phyloP scores from a whole-genome alignment of 768 basidiomycete species.

The Saitozyma sp. region DNA sequence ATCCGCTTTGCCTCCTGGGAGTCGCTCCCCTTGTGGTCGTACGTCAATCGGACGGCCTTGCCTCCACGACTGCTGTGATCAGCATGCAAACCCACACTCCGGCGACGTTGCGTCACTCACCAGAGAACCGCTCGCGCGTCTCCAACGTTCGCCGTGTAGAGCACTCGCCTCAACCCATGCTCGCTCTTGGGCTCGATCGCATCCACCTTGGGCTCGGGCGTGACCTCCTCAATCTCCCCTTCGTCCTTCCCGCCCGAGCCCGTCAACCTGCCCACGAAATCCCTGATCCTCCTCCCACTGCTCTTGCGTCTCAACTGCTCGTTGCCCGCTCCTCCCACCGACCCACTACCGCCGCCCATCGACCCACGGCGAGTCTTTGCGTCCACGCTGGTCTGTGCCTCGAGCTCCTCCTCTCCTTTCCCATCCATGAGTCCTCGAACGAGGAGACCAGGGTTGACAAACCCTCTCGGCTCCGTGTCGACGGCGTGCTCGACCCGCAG shows the following conservation, averaged over 20 bases:
- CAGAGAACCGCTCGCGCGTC: constrained; percentile 94
- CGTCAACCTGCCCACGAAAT: constrained; percentile 49
- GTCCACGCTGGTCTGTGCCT: constrained; percentile 27
- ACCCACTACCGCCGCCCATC: constrained; percentile 24
- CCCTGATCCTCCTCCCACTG: constrained; percentile 37
- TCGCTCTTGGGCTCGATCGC: constrained; percentile 61
- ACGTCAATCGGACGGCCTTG: constrained; percentile 86
- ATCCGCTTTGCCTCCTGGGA: constrained; percentile 97
- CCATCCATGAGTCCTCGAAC: constrained; percentile 46
- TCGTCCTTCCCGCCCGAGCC: constrained; percentile 1
- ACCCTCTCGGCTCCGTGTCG: constrained; percentile 50
- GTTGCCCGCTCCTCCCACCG: constrained; percentile 20
- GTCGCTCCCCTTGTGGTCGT: constrained; percentile 98
- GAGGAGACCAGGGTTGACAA: constrained; percentile 40
- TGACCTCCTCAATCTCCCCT: constrained; percentile 15
- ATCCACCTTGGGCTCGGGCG: constrained; percentile 55
- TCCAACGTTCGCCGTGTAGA: constrained; percentile 95
- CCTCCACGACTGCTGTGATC: constrained; percentile 64
- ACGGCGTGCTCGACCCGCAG: constrained; percentile 77
- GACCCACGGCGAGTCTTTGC: constrained; percentile 19
- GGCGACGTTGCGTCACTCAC: constrained; percentile 35
- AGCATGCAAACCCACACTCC: neutral
- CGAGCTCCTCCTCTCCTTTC: constrained; percentile 50
- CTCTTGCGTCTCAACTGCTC: constrained; percentile 19
- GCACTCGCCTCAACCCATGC: constrained; percentile 63